Evolutionary conservation across 2,329 filamentous ascomycete species (phyloP).

Genomic region (Alternaria angustiovoidea): DNA sequence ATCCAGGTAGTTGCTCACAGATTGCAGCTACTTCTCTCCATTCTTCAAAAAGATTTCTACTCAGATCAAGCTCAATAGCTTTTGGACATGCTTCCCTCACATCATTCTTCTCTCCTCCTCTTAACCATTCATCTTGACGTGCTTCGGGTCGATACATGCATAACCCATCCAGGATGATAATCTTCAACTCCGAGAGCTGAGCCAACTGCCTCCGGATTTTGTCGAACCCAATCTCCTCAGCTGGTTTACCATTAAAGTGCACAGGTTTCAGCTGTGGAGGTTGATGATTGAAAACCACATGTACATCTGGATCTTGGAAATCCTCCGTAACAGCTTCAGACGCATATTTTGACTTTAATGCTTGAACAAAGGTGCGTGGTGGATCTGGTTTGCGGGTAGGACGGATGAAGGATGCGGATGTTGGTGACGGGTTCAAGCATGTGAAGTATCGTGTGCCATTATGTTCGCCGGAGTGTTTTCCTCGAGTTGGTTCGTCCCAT

Average conservation of each 20-base stretch:
- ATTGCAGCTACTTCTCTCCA: conserved; percentile 74
- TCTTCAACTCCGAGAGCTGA: conserved; percentile 76
- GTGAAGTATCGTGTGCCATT: conserved; percentile 65
- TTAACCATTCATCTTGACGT: conserved; percentile 30
- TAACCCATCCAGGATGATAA: conserved; percentile 82
- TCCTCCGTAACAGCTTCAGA: conserved; percentile 48
- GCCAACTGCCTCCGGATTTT: conserved; percentile 86
- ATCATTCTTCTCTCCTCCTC: conserved; percentile 46
- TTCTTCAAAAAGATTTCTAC: conserved; percentile 78
- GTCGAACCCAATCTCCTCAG: conserved; percentile 93
- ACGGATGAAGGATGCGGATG: conserved; percentile 86
- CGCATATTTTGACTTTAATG: conserved; percentile 84
- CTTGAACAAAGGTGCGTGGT: conserved; percentile 77
- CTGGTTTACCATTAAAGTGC: conserved; percentile 80
- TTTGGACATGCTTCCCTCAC: conserved; percentile 67
- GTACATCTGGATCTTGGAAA: conserved; percentile 47
- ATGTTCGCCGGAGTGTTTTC: conserved; percentile 90
- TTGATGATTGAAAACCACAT: conserved; percentile 42
- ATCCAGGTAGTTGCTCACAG: conserved; percentile 71
- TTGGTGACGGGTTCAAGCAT: conserved; percentile 67
- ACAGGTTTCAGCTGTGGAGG: conserved; percentile 60
- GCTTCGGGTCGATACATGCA: conserved; percentile 60
- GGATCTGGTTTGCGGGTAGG: conserved; percentile 74
- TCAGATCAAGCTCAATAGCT: conserved; percentile 79
- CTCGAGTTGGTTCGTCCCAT: conserved; percentile 88